Evolutionary conservation across 2,329 filamentous ascomycete species (phyloP).

Genomic region (Epichloe baconii): DNA sequence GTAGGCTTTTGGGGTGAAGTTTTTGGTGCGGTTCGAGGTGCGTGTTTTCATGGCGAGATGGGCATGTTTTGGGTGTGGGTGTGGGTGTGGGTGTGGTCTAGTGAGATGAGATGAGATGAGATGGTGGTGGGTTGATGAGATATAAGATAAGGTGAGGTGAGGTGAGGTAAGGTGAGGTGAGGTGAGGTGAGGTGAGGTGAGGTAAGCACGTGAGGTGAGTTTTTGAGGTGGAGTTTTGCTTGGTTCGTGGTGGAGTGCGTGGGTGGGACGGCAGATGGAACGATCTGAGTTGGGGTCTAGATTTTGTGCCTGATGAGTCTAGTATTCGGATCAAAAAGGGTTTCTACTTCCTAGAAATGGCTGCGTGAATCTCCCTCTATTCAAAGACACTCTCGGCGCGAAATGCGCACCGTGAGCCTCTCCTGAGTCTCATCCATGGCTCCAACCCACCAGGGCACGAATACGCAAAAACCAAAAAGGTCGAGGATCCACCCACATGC

Average conservation of each 20-base stretch:
- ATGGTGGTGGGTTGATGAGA: neutral
- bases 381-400: too few relatives aligned
- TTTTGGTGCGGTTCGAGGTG: constrained; percentile 22
- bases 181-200: neutral
- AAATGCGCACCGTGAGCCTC: too few relatives aligned
- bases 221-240: neutral
- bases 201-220: neutral
- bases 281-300: too few relatives aligned
- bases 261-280: too few relatives aligned
- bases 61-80: neutral
- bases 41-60: constrained; percentile 22
- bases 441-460: too few relatives aligned
- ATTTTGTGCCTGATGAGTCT: too few relatives aligned
- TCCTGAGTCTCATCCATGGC: too few relatives aligned
- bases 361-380: too few relatives aligned
- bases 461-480: too few relatives aligned
- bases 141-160: neutral
- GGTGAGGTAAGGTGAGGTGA: neutral
- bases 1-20: constrained; percentile 21
- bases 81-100: neutral
- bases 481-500: too few relatives aligned
- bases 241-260: neutral
- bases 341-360: too few relatives aligned
- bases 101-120: neutral
- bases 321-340: too few relatives aligned